phyloP scores from a whole-genome alignment of 257 asterid species.

The Sherardia arvensis region DNA sequence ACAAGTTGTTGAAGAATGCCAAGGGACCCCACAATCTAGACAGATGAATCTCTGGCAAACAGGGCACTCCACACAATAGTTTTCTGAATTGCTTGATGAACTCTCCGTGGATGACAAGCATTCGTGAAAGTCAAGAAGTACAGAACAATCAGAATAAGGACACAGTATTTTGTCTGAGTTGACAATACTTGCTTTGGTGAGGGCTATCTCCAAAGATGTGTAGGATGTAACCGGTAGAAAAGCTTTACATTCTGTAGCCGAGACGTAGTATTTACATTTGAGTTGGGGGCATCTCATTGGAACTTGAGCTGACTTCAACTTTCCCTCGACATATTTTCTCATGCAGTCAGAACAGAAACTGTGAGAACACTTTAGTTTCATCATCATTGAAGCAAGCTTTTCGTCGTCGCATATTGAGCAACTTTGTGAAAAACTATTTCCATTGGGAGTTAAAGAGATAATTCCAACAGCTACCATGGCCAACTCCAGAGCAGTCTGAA shows the following conservation, averaged over 20 bases:
- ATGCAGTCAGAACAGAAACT: constrained; percentile 80
- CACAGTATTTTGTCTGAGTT: constrained; percentile 42
- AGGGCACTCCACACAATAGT: constrained; percentile 65
- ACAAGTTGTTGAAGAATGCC: constrained; percentile 86
- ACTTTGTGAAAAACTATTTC: constrained; percentile 30
- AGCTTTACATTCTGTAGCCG: constrained; percentile 45
- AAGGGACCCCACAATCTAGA: constrained; percentile 68
- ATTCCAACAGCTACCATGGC: constrained; percentile 88
- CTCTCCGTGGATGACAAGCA: constrained; percentile 46
- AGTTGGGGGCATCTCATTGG: constrained; percentile 75
- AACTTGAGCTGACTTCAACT: constrained; percentile 42
- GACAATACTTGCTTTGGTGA: constrained; percentile 36
- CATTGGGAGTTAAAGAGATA: constrained; percentile 38
- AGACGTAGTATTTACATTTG: constrained; percentile 63
- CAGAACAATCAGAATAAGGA: constrained; percentile 70
- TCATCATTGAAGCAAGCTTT: constrained; percentile 63
- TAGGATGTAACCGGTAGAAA: constrained; percentile 73
- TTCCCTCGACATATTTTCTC: constrained; percentile 77
- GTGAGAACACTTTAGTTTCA: constrained; percentile 72
- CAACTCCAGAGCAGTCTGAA: constrained; percentile 42
- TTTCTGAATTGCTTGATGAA: constrained; percentile 45
- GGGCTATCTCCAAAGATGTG: constrained; percentile 52
- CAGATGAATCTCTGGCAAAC: constrained; percentile 66
- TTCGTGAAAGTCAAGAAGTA: constrained; percentile 56
- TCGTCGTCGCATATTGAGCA: constrained; percentile 87